A percentile compares a stretch with the other conserved stretches of the same genome.
These are phyloP conservation scores for Colletotrichum falcatum DNA, from an alignment of 2,329 filamentous ascomycete genomes.

Conservation along the genomic window DNA sequence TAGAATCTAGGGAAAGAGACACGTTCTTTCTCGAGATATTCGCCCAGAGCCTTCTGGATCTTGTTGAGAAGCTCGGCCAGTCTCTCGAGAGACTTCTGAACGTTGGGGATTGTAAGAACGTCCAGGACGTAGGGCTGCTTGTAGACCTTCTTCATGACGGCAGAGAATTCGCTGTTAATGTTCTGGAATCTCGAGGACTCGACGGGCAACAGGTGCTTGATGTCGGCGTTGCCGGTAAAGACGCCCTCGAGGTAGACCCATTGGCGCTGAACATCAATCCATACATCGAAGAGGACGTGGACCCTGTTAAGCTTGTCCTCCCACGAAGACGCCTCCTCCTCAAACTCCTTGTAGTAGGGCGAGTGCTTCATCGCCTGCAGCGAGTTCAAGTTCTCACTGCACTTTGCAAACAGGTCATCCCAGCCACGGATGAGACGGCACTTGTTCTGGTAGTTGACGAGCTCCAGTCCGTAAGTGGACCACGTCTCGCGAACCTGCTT, in stretches of 20 bases:
- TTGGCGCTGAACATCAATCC: constrained; percentile 99
- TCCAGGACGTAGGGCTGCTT: constrained; percentile 96
- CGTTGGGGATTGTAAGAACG: constrained; percentile 93
- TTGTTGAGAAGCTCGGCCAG: constrained; percentile 98
- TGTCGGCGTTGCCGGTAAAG: constrained; percentile 98
- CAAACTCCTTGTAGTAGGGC: constrained; percentile 99
- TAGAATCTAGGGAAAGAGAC: constrained; percentile 99
- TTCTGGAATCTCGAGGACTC: constrained; percentile 98
- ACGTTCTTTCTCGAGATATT: constrained; percentile 97
- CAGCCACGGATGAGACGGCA: constrained; percentile 96
- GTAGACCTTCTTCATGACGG: constrained; percentile 99
- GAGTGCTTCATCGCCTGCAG: constrained; percentile 99
- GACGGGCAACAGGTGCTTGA: constrained; percentile 96
- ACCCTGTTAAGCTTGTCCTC: constrained; percentile 98
- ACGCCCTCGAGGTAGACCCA: constrained; percentile 99
- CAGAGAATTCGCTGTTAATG: constrained; percentile 98
- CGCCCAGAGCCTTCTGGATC: constrained; percentile 97
- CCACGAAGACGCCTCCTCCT: constrained; percentile 96
- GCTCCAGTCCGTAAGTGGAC: constrained; percentile 93
- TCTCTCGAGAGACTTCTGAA: constrained; percentile 95
- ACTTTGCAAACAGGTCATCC: constrained; percentile 98
- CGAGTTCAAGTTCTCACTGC: constrained; percentile 97
- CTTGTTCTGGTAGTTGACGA: constrained; percentile 98
- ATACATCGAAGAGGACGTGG: constrained; percentile 97
- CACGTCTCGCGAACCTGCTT: constrained; percentile 97